Base-by-base conservation (phyloP, 345 rosid species). In the Pistacia integerrima region DNA sequence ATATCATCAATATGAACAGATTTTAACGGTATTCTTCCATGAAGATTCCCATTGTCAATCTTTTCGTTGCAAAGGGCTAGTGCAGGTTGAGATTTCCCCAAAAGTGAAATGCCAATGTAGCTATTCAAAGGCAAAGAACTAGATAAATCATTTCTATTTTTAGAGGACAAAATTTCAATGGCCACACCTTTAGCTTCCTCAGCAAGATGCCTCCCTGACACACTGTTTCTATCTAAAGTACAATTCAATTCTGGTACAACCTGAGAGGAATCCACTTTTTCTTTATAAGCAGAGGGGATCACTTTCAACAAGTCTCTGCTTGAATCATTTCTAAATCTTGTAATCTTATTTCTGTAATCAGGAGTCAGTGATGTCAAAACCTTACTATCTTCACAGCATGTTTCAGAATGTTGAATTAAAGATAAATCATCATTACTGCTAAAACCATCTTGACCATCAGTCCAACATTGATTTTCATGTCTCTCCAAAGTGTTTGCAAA, bases 401-500 rank as follows among this genome's bases (percentile, higher is more conserved):
- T 57, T 57, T 68, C 72, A 69, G 76, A 68, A 36, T 13, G n/a
- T 25, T 73, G 62, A 38, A 81, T 33, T 52, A 74, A 65, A 12
- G 28, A 9, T 73, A 58, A 60, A 48, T 33, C 58, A 38, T 72
- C 70, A 68, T 64, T 44, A 59, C 71, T 58, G 35, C 44, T 28
- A 76, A 66, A 20, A 57, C 61, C 48, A 52, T 51, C 25, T 48
- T 71, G 74, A 20, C 60, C 49, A 35, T 54, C 71, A 57, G 64
- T 64, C 81, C 74, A 67, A 69, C 41, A 48, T 25, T 69, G 55
- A 38, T 78, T 56, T 66, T 67, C 76, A 69, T 69, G 80, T 67
- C 88, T 75, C 62, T 69, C 84, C 85, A 82, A 72, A 66, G 85
- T 77, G 60, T 73, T 82, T 35, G 72, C 62, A 25, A 85, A 82